These are phyloP conservation scores for Penicillium brasilianum DNA, from an alignment of 2,329 filamentous ascomycete species.

Conservation along the genomic window DNA sequence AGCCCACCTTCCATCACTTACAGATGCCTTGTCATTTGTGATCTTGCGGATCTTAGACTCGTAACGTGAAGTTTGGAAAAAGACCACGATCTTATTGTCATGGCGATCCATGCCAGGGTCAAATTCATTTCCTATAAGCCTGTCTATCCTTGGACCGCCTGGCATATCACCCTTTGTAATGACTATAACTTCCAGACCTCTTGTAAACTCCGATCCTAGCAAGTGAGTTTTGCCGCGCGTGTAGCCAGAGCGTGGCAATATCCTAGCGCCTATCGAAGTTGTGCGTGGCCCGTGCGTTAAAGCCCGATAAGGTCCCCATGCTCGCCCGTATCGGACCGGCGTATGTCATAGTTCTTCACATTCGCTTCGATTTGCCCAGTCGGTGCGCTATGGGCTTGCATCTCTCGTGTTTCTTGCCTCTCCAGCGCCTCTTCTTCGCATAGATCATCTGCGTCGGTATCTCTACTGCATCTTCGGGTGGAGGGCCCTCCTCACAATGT, in stretches of 20 bases:
- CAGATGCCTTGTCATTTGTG: not conserved
- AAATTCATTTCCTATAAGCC: not conserved
- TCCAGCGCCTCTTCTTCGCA: constrained; percentile 14
- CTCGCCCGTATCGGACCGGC: constrained; percentile 26
- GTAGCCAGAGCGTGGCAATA: constrained; percentile 20
- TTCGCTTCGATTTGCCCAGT: constrained; percentile 15
- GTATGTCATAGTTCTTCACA: constrained; percentile 36
- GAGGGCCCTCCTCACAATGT: constrained; percentile 63
- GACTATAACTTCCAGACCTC: not conserved
- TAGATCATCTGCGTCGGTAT: constrained; percentile 12
- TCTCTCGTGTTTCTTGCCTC: constrained; percentile 21
- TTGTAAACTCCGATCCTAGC: not conserved
- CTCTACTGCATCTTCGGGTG: constrained; percentile 13
- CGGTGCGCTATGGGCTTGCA: constrained; percentile 28
- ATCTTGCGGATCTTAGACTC: not conserved
- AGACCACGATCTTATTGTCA: not conserved
- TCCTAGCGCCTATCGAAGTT: not conserved
- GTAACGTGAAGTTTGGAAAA: not conserved
- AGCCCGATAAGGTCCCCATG: constrained; percentile 30
- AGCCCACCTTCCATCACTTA: constrained; percentile 1
- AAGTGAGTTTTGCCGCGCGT: not conserved
- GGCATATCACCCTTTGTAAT: not conserved
- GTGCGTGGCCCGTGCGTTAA: constrained; percentile 27
- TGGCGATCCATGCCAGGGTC: not conserved
- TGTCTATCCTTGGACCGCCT: not conserved